These are phyloP conservation scores for Moelleriella libera DNA, from an alignment of 2,329 filamentous ascomycete species.

Conservation along the genomic window DNA sequence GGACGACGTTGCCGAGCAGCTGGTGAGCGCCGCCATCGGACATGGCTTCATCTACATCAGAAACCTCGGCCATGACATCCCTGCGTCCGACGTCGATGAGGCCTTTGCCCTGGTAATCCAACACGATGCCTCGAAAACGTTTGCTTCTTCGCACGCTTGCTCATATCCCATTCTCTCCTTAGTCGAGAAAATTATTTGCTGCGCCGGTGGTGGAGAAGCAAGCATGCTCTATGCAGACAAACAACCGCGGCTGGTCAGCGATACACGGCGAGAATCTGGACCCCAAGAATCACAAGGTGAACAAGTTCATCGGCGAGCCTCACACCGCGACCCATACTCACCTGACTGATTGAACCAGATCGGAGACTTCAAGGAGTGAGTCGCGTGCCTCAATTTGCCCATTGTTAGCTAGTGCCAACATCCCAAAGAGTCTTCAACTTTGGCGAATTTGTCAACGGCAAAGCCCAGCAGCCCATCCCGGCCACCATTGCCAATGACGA, in stretches of 20 bases:
- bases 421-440: constrained; percentile 73
- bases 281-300: constrained; percentile 63
- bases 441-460: constrained; percentile 55
- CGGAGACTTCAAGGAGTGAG: constrained; percentile 80
- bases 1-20: constrained; percentile 43
- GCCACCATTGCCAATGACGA: constrained; percentile 44
- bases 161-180: not conserved
- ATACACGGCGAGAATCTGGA: constrained; percentile 86
- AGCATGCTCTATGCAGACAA: constrained; percentile 56
- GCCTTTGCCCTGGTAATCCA: constrained; percentile 57
- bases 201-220: constrained; percentile 59
- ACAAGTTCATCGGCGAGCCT: too few relatives aligned
- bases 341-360: constrained; percentile 28
- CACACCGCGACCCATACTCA: not conserved
- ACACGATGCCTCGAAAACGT: too few relatives aligned
- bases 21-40: constrained; percentile 67
- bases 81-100: constrained; percentile 47
- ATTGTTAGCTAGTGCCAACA: not conserved
- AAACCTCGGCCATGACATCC: constrained; percentile 57
- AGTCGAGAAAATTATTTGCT: constrained; percentile 58
- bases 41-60: constrained; percentile 87
- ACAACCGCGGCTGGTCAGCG: constrained; percentile 80
- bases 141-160: not conserved
- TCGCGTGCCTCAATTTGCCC: not conserved
- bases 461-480: constrained; percentile 67